Evolutionary conservation across 306 rosid species (phyloP).

Genomic region (Inga leiocalycina): DNA sequence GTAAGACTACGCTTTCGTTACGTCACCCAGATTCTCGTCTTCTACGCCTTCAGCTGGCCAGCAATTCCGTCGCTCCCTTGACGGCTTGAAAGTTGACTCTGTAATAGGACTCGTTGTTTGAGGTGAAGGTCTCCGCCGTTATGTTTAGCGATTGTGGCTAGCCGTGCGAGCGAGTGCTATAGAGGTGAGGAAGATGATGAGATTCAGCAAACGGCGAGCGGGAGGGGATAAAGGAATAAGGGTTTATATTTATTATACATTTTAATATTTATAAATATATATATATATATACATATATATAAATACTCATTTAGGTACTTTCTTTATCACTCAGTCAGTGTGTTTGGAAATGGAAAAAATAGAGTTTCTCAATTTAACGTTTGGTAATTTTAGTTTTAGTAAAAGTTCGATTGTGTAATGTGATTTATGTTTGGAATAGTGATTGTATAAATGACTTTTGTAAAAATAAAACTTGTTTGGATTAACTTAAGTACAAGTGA

Average conservation of each 20-base stretch:
- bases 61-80: slow-evolving; percentile 69
- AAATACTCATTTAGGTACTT: neutral
- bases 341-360: too few species aligned
- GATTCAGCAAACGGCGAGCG: neutral
- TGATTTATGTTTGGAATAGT: too few species aligned
- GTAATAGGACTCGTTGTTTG: slow-evolving; percentile 73
- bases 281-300: too few species aligned
- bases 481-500: too few species aligned
- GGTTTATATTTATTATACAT: neutral
- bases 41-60: slow-evolving; percentile 37
- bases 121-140: slow-evolving; percentile 64
- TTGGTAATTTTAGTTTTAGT: too few species aligned
- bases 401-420: too few species aligned
- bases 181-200: neutral
- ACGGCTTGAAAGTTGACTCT: slow-evolving; percentile 54
- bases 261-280: too few species aligned
- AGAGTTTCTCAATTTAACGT: too few species aligned
- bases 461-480: too few species aligned
- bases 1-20: slow-evolving; percentile 39
- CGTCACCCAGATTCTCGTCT: slow-evolving; percentile 46
- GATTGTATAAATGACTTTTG: too few species aligned
- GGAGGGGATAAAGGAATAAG: neutral
- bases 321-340: neutral
- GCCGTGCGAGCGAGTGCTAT: too few species aligned
- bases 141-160: slow-evolving; percentile 64